A percentile compares a stretch with the other conserved stretches of the same genome.
Evolutionary conservation across 169 alveolate genomes (phyloP).

Genomic region (Plasmodium blacklocki): DNA sequence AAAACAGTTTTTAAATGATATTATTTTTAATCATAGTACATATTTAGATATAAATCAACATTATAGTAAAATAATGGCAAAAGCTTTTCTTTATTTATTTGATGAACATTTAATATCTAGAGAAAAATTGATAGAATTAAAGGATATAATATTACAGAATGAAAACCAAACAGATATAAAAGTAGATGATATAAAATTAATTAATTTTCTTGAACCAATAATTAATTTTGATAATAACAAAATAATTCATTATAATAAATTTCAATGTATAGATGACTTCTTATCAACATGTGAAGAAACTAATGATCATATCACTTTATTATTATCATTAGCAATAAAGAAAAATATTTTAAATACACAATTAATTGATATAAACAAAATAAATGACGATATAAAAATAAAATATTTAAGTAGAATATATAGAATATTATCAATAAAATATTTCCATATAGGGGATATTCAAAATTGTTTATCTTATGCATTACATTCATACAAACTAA

Average conservation of each 20-base stretch:
- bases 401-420: conserved; percentile 61
- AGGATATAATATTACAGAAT: neutral
- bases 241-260: conserved; percentile 14
- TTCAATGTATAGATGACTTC: conserved; percentile 34
- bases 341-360: neutral
- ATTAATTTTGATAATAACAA: conserved; percentile 54
- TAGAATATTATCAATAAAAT: conserved; percentile 63
- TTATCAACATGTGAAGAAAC: conserved; percentile 17
- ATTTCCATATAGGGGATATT: conserved; percentile 25
- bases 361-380: neutral
- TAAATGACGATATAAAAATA: neutral
- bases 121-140: conserved; percentile 19
- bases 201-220: conserved; percentile 58
- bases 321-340: neutral
- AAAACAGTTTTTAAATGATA: conserved; percentile 52
- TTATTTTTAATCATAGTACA: conserved; percentile 26
- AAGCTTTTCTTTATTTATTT: conserved; percentile 57
- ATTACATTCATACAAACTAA: conserved; percentile 52
- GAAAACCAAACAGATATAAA: neutral
- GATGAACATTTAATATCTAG: conserved; percentile 35
- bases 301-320: neutral
- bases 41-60: conserved; percentile 53
- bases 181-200: neutral
- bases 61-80: conserved; percentile 55
- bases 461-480: conserved; percentile 40